Percentiles rank a stretch among this genome's conserved stretches.
These are phyloP conservation scores for Penicillium sp. DNA, from an alignment of 2,329 filamentous ascomycete species.

Conservation along the genomic window DNA sequence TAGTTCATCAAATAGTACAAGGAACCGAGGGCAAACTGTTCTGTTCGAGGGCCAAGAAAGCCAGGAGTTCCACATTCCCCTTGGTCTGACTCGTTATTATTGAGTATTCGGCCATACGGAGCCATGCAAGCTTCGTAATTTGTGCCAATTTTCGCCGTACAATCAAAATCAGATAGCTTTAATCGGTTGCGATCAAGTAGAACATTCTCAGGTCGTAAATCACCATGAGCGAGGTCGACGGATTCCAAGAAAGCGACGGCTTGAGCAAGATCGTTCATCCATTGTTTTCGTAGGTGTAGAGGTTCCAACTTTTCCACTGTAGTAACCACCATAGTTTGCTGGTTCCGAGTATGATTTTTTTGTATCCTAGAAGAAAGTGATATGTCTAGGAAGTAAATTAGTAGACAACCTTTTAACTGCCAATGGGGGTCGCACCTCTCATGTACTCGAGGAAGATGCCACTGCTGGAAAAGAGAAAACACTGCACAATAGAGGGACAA, in stretches of 20 bases:
- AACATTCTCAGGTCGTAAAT: constrained; percentile 35
- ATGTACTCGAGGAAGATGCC: constrained; percentile 35
- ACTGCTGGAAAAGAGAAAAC: constrained; percentile 20
- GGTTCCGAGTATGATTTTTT: constrained; percentile 25
- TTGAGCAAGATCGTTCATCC: constrained; percentile 35
- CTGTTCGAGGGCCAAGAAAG: constrained; percentile 31
- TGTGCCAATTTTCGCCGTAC: constrained; percentile 28
- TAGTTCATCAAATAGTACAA: constrained; percentile 37
- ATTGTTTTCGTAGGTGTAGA: constrained; percentile 28
- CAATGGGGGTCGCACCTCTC: constrained; percentile 22
- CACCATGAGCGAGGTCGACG: constrained; percentile 34
- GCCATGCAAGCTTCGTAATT: constrained; percentile 26
- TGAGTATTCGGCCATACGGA: constrained; percentile 30
- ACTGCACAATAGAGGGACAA: constrained; percentile 28
- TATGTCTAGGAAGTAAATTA: constrained; percentile 19
- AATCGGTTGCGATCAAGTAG: constrained; percentile 30
- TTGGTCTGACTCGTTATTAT: constrained; percentile 20
- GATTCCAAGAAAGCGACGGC: constrained; percentile 36
- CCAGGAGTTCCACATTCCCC: constrained; percentile 21
- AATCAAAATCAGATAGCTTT: constrained; percentile 34
- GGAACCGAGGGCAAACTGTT: constrained; percentile 36
- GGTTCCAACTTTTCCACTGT: constrained; percentile 32
- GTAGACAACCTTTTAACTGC: constrained; percentile 4
- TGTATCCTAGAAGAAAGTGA: constrained; percentile 27
- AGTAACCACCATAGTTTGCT: constrained; percentile 23